Conservation (phyloP, 108 stramenopile species). For the Chaetoceros muelleri region DNA sequence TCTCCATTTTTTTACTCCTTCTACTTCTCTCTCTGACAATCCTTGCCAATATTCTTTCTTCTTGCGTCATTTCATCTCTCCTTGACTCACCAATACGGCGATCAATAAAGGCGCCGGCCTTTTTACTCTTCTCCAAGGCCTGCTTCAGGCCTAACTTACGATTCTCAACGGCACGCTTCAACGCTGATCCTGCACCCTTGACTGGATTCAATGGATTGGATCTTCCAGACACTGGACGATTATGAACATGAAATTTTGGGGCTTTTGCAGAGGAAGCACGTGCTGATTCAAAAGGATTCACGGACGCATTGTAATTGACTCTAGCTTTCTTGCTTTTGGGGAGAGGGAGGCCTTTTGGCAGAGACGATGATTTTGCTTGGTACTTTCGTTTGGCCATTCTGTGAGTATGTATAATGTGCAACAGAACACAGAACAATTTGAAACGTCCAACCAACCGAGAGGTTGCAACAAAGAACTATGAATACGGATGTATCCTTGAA, state of each 20-base stretch:
- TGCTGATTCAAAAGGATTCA: constrained; percentile 71
- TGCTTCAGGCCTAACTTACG: constrained; percentile 20
- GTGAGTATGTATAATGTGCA: too few species aligned
- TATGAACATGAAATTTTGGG: constrained; percentile 64
- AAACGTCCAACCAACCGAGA: too few species aligned
- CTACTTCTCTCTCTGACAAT: constrained; percentile 63
- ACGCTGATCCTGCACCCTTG: constrained; percentile 19
- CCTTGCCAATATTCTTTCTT: constrained; percentile 66
- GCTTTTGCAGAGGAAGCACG: constrained; percentile 31
- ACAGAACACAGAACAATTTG: too few species aligned
- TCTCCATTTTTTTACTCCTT: constrained; percentile 36
- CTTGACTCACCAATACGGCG: constrained; percentile 59
- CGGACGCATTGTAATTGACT: constrained; percentile 1
- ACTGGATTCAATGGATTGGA: constrained; percentile 2
- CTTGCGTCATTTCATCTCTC: constrained; percentile 29
- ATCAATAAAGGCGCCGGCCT: constrained; percentile 65
- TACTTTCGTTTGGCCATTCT: constrained; percentile 50
- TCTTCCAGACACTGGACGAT: constrained; percentile 28
- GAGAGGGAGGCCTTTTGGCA: constrained; percentile 63
- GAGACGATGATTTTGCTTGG: constrained; percentile 58
- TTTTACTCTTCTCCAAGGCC: constrained; percentile 29
- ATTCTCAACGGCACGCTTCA: constrained; percentile 6
- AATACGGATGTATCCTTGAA: too few species aligned
- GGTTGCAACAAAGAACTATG: too few species aligned
- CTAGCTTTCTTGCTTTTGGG: constrained; percentile 6